Percentiles rank a stretch among this genome's conserved stretches.
These are phyloP conservation scores for Mycena albidolilacea DNA, from an alignment of 768 basidiomycete genomes.

Conservation along the genomic window DNA sequence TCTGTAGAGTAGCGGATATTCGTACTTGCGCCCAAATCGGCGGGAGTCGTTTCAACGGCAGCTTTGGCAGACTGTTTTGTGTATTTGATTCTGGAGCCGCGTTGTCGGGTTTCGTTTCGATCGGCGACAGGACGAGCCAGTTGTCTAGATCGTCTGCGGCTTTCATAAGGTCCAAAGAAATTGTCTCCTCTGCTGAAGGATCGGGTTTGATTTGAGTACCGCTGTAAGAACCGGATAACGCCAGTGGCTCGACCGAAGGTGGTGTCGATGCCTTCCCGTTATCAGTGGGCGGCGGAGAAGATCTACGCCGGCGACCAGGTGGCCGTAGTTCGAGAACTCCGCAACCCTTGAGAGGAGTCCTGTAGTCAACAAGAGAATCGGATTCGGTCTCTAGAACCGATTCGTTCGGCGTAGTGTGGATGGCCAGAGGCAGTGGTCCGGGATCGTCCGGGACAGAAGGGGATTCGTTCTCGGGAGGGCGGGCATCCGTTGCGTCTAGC, in stretches of 20 bases:
- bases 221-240: too few relatives aligned
- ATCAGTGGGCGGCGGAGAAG: background rate
- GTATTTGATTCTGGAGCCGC: background rate
- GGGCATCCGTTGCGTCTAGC: background rate
- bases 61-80: conserved; percentile 31
- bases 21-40: conserved; percentile 63
- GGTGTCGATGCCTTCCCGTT: background rate
- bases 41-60: conserved; percentile 49
- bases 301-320: background rate
- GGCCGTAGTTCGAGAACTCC: background rate
- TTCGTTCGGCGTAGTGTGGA: background rate
- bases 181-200: background rate
- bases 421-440: background rate
- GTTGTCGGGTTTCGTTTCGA: background rate
- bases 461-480: too few relatives aligned
- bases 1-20: background rate
- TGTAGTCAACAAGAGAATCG: background rate
- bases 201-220: background rate
- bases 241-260: background rate
- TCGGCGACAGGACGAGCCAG: background rate
- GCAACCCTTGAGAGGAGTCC: too few relatives aligned
- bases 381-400: background rate
- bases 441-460: background rate
- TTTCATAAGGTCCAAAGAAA: background rate
- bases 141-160: background rate